Base-by-base conservation (phyloP, 106 monocot genomes). In the Dendrobium huoshanense region DNA sequence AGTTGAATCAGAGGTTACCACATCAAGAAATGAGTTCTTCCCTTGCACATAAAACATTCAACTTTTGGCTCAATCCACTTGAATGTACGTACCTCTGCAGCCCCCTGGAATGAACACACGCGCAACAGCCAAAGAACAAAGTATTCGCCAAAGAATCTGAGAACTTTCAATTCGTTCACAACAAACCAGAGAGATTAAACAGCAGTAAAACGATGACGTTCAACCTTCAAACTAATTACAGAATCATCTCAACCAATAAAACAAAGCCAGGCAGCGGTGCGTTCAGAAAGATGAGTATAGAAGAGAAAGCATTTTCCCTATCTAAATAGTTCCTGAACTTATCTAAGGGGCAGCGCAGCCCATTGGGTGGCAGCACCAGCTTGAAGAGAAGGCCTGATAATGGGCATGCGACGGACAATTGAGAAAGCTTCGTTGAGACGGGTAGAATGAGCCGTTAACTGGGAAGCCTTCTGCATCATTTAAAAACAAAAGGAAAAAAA, bases 391-490 rank as follows among this genome's bases (percentile, higher is more conserved):
- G 85, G 80, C 79, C 85, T 80, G 4, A 85, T 77, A 31, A 80
- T 27, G 0, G 90, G 81, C 47, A 77, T 77, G 5, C 83, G 90
- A 58, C 81, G 83, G 55, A 83, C 83, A n/a, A 84, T 64, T 2
- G 85, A 48, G 48, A 48, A 48, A 48, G 48, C 48, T 48, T 48
- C 88, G 76, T 90, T 90, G 49, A 88, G 85, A 67, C 88, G 90
- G 3, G 87, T 61, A 22, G 81, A 85, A 72, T 58, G 87, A 11
- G 73, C 48, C 81, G 83, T 81, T 49, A 90, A 83, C 72, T 84
- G 88, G 47, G 90, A 81, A 64, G 79, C 81, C 81, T 80, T 90
- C 90, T 90, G 85, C 79, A 90, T 49, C 54, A 79, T 43, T 76
- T 16, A 24, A 79, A 27, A 79, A 27, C 40, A 17, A 42, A 0